Percentiles rank a stretch among this genome's conserved stretches.
Evolutionary conservation across 192 early-diverging fungal genomes (phyloP).

Genomic region (Radiomyces spectabilis): DNA sequence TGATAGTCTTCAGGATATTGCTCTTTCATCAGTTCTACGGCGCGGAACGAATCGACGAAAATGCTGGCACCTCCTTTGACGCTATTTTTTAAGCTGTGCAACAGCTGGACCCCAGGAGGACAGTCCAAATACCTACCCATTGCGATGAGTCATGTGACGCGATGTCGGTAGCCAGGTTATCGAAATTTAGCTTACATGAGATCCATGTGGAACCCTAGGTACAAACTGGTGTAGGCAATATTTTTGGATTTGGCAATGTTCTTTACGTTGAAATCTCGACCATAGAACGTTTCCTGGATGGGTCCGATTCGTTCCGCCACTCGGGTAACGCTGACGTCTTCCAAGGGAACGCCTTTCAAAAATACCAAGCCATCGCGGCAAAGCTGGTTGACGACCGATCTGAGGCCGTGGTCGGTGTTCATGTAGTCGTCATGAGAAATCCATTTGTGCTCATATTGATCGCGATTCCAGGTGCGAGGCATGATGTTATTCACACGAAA

Average conservation of each 20-base stretch:
- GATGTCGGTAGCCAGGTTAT: too few relatives aligned
- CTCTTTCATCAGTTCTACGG: slow-evolving; percentile 52
- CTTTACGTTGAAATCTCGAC: slow-evolving; percentile 70
- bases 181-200: slow-evolving; percentile 59
- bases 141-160: too few relatives aligned
- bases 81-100: slow-evolving; percentile 71
- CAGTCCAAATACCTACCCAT: slow-evolving; percentile 75
- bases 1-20: slow-evolving; percentile 52
- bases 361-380: slow-evolving; percentile 64
- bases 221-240: slow-evolving; percentile 77
- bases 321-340: slow-evolving; percentile 46
- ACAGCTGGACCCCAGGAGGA: slow-evolving; percentile 74
- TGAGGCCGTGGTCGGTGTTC: slow-evolving; percentile 42
- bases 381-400: slow-evolving; percentile 45
- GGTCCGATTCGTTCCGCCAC: slow-evolving; percentile 62
- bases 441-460: slow-evolving; percentile 35
- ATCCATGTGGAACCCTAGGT: slow-evolving; percentile 84
- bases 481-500: slow-evolving; percentile 23
- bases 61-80: slow-evolving; percentile 67
- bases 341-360: slow-evolving; percentile 51
- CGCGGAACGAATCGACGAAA: slow-evolving; percentile 69
- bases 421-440: slow-evolving; percentile 51
- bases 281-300: slow-evolving; percentile 71
- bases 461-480: slow-evolving; percentile 33
- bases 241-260: slow-evolving; percentile 67